Percentiles rank a stretch among this genome's conserved stretches.
These are phyloP conservation scores for Stemphylium beticola DNA, from an alignment of 2,329 filamentous ascomycete species.

Conservation along the genomic window DNA sequence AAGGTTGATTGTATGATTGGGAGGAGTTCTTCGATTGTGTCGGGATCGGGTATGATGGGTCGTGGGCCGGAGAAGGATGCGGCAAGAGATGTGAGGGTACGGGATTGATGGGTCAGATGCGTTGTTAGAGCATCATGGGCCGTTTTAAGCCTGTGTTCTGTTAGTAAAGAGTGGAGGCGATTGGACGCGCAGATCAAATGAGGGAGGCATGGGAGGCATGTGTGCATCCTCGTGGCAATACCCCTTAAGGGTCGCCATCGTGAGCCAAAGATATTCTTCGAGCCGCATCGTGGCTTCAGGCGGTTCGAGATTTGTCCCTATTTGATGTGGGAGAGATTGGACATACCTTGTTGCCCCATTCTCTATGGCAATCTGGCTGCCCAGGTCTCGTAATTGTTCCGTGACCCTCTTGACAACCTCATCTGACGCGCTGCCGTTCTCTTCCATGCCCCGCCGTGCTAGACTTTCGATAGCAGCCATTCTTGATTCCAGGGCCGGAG, in stretches of 20 bases:
- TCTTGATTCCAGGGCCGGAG: slow-evolving; percentile 68
- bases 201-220: too few relatives aligned
- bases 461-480: slow-evolving; percentile 76
- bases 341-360: slow-evolving; percentile 72
- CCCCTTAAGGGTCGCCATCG: too few relatives aligned
- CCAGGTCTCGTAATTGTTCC: slow-evolving; percentile 72
- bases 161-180: slow-evolving; percentile 15
- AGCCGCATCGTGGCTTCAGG: too few relatives aligned
- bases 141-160: slow-evolving; percentile 68
- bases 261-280: too few relatives aligned
- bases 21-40: slow-evolving; percentile 71
- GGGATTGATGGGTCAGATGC: slow-evolving; percentile 76
- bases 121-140: slow-evolving; percentile 76
- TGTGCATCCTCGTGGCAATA: too few relatives aligned
- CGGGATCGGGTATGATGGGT: slow-evolving; percentile 65
- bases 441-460: slow-evolving; percentile 67
- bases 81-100: slow-evolving; percentile 74
- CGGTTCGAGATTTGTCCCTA: not conserved
- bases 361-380: slow-evolving; percentile 74
- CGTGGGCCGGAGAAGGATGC: slow-evolving; percentile 75
- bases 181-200: too few relatives aligned
- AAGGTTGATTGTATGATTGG: slow-evolving; percentile 70
- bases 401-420: slow-evolving; percentile 72
- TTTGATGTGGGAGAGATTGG: not conserved
- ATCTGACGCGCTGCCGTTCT: slow-evolving; percentile 68